Evolutionary conservation across 2,329 filamentous ascomycete species (phyloP).

Genomic region (Harringtonia lauricola): DNA sequence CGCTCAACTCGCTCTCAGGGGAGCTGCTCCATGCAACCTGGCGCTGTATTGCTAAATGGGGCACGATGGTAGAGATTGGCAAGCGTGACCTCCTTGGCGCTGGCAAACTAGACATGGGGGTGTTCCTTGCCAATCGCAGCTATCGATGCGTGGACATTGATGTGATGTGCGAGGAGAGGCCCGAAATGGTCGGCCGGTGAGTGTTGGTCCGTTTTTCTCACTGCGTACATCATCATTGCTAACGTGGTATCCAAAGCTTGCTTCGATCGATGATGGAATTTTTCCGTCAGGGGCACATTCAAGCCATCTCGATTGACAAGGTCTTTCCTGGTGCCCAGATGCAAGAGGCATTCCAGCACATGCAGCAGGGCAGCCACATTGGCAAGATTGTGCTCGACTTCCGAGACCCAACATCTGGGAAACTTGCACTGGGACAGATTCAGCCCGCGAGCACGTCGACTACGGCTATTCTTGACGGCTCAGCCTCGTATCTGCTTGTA

Average conservation of each 20-base stretch:
- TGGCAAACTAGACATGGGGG: conserved; percentile 23
- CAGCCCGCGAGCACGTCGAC: too few relatives aligned
- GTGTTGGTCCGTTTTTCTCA: background rate
- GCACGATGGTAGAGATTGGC: conserved; percentile 23
- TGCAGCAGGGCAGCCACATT: conserved; percentile 25
- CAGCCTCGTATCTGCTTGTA: conserved; percentile 20
- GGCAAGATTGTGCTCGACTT: conserved; percentile 25
- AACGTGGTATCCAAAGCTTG: too few relatives aligned
- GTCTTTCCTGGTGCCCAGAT: conserved; percentile 4
- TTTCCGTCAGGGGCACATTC: background rate
- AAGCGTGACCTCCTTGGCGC: conserved; percentile 22
- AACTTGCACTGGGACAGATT: too few relatives aligned
- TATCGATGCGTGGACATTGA: conserved; percentile 8
- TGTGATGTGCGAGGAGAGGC: background rate
- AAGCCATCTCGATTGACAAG: background rate
- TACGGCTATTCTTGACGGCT: too few relatives aligned
- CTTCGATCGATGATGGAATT: background rate
- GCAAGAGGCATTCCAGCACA: conserved; percentile 21
- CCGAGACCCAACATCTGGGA: background rate
- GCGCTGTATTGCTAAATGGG: conserved; percentile 21
- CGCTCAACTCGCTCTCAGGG: conserved; percentile 20
- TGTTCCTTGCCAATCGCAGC: conserved; percentile 16
- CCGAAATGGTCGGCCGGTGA: background rate
- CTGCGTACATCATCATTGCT: too few relatives aligned
- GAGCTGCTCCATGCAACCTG: conserved; percentile 19